A percentile compares a stretch with the other conserved stretches of the same genome.
phyloP scores from a whole-genome alignment of 208 protist genomes.

The Wallacemonas sp. region DNA sequence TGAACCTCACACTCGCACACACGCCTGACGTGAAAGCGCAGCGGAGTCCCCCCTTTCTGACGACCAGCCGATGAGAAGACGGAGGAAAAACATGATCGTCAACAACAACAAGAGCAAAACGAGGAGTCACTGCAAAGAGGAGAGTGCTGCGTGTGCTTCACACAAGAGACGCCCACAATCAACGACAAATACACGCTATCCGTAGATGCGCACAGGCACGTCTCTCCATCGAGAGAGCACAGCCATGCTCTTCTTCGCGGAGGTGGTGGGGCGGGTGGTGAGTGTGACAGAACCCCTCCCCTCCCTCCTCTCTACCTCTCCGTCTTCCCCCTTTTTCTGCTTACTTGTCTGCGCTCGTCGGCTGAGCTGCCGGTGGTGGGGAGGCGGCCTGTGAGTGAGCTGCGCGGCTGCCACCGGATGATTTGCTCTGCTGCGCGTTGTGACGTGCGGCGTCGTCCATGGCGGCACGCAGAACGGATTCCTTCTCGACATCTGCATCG shows the following conservation, averaged over 20 bases:
- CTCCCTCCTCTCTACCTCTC: not conserved
- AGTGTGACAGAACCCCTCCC: no score
- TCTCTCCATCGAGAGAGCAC: no score
- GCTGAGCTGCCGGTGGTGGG: not conserved
- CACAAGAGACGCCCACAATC: no score
- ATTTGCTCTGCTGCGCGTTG: constrained; percentile 24
- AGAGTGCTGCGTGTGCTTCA: no score
- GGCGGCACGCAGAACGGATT: constrained; percentile 35
- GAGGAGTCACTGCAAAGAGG: no score
- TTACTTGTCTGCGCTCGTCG: not conserved
- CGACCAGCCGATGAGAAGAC: not conserved
- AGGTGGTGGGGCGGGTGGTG: no score
- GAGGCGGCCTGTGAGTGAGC: not conserved
- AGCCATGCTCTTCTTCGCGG: no score
- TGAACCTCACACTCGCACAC: no score
- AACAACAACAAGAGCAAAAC: constrained; percentile 7
- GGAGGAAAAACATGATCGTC: constrained; percentile 15
- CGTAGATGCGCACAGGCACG: no score
- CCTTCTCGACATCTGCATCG: constrained; percentile 44
- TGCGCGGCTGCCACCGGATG: not conserved
- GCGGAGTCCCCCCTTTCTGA: no score
- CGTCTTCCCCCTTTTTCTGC: constrained; percentile 8
- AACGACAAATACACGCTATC: no score
- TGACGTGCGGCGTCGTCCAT: constrained; percentile 44
- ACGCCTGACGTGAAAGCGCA: no score